Evolutionary conservation across 306 rosid genomes (phyloP).

Genomic region (Inga oerstediana): DNA sequence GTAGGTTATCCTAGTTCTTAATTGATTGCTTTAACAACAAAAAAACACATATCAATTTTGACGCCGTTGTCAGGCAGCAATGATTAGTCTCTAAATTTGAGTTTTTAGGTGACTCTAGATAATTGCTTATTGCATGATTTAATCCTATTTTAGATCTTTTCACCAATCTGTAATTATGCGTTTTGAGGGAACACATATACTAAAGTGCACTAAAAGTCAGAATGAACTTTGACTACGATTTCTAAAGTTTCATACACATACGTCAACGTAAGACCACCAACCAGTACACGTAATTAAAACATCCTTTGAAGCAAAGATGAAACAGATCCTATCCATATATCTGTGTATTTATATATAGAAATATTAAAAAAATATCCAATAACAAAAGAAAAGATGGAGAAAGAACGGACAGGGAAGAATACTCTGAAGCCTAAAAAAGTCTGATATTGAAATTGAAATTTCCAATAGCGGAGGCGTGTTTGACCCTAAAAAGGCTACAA

Average conservation of each 20-base stretch:
- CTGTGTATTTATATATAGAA: neutral
- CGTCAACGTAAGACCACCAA: conserved; percentile 47
- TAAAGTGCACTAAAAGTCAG: conserved; percentile 29
- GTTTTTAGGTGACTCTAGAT: too few species aligned
- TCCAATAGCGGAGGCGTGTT: conserved; percentile 57
- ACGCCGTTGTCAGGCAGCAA: too few species aligned
- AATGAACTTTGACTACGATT: conserved; percentile 36
- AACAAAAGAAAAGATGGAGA: neutral
- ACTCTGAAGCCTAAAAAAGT: conserved; percentile 40
- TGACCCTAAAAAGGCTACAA: conserved; percentile 62
- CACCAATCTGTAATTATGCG: conserved; percentile 28
- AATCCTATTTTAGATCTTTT: neutral
- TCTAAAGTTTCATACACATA: conserved; percentile 37
- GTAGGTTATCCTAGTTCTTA: too few species aligned
- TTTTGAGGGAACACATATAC: neutral
- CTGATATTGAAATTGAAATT: conserved; percentile 33
- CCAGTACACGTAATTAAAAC: conserved; percentile 31
- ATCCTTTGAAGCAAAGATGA: conserved; percentile 47
- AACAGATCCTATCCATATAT: neutral
- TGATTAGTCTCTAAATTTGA: too few species aligned
- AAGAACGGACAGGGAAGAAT: conserved; percentile 23
- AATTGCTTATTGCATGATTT: too few species aligned
- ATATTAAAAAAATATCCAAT: neutral
- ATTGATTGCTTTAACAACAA: too few species aligned
- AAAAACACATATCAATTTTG: too few species aligned